Evolutionary conservation across 2,329 filamentous ascomycete species (phyloP).

Genomic region (Thelonectria blattea): DNA sequence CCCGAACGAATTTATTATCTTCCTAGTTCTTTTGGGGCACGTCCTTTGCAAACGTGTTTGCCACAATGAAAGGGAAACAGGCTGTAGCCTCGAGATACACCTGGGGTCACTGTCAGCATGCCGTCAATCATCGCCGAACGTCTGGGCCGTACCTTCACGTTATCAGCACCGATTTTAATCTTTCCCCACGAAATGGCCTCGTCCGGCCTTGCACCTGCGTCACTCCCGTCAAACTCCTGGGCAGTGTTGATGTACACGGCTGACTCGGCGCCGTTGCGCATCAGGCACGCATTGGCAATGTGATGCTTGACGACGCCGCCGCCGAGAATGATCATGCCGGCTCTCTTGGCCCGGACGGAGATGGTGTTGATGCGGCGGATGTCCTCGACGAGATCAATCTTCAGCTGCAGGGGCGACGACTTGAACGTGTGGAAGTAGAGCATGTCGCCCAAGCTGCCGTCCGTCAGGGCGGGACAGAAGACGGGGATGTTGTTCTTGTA

Average conservation of each 20-base stretch:
- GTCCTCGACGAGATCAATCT: constrained; percentile 91
- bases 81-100: constrained; percentile 70
- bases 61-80: constrained; percentile 70
- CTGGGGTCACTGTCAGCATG: constrained; percentile 42
- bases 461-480: constrained; percentile 94
- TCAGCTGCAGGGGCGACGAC: constrained; percentile 78
- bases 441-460: constrained; percentile 97
- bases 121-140: background rate
- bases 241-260: constrained; percentile 98
- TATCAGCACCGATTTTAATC: constrained; percentile 87
- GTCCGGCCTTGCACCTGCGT: constrained; percentile 92
- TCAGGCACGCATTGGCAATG: constrained; percentile 95
- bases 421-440: constrained; percentile 98
- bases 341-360: constrained; percentile 82
- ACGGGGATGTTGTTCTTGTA: constrained; percentile 96
- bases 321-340: constrained; percentile 94
- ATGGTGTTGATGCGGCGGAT: constrained; percentile 93
- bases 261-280: constrained; percentile 96
- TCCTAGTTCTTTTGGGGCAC: constrained; percentile 29
- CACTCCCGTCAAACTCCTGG: constrained; percentile 96
- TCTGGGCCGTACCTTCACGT: constrained; percentile 74
- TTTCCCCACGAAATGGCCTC: constrained; percentile 99
- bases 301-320: constrained; percentile 98
- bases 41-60: constrained; percentile 69
- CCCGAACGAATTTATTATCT: background rate